Percentiles rank a stretch among this genome's conserved stretches.
These are phyloP conservation scores for Quercus lobata DNA, from an alignment of 331 rosid species.

Conservation along the genomic window DNA sequence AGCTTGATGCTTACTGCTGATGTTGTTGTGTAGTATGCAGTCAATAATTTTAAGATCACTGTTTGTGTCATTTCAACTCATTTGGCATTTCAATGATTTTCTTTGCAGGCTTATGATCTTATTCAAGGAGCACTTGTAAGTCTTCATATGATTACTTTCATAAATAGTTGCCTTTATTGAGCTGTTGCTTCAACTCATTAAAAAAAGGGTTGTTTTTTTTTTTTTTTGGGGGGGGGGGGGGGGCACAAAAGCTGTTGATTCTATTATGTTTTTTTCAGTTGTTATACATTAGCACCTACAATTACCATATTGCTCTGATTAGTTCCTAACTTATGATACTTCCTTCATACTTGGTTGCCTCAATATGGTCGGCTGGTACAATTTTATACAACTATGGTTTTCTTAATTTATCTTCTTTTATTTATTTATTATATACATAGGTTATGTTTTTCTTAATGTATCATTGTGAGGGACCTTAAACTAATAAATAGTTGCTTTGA, in stretches of 20 bases:
- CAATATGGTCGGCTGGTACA: neutral
- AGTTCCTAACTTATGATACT: neutral
- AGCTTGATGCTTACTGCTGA: neutral
- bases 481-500: neutral
- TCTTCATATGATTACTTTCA: neutral
- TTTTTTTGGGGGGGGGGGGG: too few relatives aligned
- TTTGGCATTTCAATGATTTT: neutral
- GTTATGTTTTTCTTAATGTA: neutral
- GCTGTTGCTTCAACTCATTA: neutral
- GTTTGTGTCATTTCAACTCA: too few relatives aligned
- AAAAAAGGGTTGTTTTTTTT: too few relatives aligned
- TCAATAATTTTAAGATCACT: neutral
- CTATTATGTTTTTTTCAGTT: too few relatives aligned
- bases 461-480: neutral
- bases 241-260: too few relatives aligned
- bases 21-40: neutral
- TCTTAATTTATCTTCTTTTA: too few relatives aligned
- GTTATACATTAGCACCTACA: neutral
- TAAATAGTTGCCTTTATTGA: neutral
- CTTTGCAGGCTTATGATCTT: conserved; percentile 78
- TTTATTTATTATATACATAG: too few relatives aligned
- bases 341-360: neutral
- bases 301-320: too few relatives aligned
- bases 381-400: neutral
- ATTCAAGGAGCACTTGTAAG: conserved; percentile 95